Base-by-base conservation (phyloP, 2,329 filamentous ascomycete species). In the Fusarium goolgardi region DNA sequence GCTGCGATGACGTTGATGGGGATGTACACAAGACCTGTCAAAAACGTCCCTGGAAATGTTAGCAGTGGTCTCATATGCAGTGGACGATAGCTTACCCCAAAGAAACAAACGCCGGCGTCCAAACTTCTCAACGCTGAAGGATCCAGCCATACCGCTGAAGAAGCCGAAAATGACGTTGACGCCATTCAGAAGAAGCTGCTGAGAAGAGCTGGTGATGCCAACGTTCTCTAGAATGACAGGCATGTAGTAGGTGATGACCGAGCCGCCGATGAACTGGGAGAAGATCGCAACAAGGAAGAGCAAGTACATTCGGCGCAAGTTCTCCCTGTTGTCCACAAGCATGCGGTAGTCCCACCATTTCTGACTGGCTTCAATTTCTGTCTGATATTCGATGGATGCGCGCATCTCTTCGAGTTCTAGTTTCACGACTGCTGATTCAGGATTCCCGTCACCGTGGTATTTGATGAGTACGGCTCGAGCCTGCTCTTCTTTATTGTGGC, bases 261-360 rank as follows among this genome's bases (percentile, higher is more conserved):
- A 52, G 1, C 54, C 37, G 6, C 54, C 46, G 9, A 57, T 64
- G 18, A 25, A 56, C 13, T 56, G 45, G 2, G 45, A 52, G 15
- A 56, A 56, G 6, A 56, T 52, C 1, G 54, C 45, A 6, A 52
- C 35, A 11, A 56, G 23, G 18, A 56, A 41, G 3, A 51, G 7
- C 13, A 55, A 34, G 27, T 51, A 56, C 18, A 56, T 32, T 3
- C 54, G 54, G 21, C 31, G 29, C 21, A 51, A 4, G 45, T 56
- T 56, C 21, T 51, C 45, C n/a, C 8, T 32, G 35, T 40, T 56
- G 13, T 56, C 46, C 3, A 56, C 16, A 12, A 56, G 45, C 35
- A 56, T 41, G 3, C 35, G 45, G 13, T 56, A 56, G 3, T 56
- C 54, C 54, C 54, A 56, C 54, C 54, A 56, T 15, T 56, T 56